phyloP scores from a whole-genome alignment of 176 grass and related monocot genomes.

The Paspalum notatum region DNA sequence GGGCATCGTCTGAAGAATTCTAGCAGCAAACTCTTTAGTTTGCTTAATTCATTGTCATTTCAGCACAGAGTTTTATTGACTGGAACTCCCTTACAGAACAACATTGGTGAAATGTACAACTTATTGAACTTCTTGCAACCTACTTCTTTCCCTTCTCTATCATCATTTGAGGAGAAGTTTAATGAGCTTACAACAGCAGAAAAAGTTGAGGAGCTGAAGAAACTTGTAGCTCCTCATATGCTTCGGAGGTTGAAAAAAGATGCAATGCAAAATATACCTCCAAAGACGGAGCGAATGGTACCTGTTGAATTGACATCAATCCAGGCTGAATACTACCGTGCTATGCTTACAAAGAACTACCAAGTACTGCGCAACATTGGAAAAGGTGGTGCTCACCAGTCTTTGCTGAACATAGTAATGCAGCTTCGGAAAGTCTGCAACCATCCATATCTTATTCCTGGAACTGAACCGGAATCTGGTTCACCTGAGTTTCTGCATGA shows the following conservation, averaged over 20 bases:
- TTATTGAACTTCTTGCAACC: conserved; percentile 96
- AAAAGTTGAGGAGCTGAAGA: conserved; percentile 97
- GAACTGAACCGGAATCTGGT: conserved; percentile 95
- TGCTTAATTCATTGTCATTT: conserved; percentile 90
- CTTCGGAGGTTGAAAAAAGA: conserved; percentile 92
- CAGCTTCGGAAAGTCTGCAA: conserved; percentile 99
- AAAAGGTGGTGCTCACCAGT: conserved; percentile 85
- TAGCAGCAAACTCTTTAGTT: conserved; percentile 94
- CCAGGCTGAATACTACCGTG: conserved; percentile 96
- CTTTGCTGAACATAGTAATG: conserved; percentile 98
- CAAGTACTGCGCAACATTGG: conserved; percentile 90
- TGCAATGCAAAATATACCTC: conserved; percentile 98
- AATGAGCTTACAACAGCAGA: conserved; percentile 94
- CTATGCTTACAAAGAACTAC: conserved; percentile 98
- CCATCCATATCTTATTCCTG: conserved; percentile 97
- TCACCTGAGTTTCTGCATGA: conserved; percentile 90
- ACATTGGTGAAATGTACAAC: conserved; percentile 99
- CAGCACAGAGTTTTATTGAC: conserved; percentile 96
- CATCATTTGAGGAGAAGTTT: conserved; percentile 95
- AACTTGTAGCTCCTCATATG: conserved; percentile 99
- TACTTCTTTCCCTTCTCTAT: conserved; percentile 89
- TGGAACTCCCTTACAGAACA: conserved; percentile 96
- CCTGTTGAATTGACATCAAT: conserved; percentile 96
- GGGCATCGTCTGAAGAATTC: conserved; percentile 97
- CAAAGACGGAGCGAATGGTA: conserved; percentile 94